Conservation (phyloP, 192 early-diverging fungal species). For the Thoreauomyces humboldtii region DNA sequence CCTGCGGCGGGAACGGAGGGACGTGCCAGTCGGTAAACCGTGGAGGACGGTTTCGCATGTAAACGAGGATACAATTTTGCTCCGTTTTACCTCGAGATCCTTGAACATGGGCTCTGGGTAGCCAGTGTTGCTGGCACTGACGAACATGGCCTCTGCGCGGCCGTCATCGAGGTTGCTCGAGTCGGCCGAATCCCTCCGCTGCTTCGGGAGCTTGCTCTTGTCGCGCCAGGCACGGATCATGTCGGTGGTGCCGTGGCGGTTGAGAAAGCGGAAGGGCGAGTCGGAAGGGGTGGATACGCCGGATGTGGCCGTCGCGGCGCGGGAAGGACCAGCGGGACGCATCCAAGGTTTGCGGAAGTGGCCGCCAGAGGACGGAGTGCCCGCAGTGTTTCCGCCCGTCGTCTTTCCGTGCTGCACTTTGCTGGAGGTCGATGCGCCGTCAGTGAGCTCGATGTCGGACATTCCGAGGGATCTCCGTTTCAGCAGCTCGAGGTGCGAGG, state of each 20-base stretch:
- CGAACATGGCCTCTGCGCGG: slow-evolving; percentile 18
- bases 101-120: slow-evolving; percentile 28
- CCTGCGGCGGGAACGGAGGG: background rate
- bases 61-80: background rate
- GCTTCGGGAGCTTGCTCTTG: background rate
- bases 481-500: too few species aligned
- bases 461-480: too few species aligned
- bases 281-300: background rate
- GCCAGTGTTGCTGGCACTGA: slow-evolving; percentile 13
- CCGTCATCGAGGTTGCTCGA: background rate
- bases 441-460: too few species aligned
- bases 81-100: slow-evolving; percentile 15
- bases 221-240: slow-evolving; percentile 13
- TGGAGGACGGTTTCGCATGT: background rate
- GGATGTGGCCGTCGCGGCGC: background rate
- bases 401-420: too few species aligned
- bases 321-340: too few species aligned
- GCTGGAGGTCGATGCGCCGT: too few species aligned
- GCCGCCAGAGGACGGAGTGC: too few species aligned
- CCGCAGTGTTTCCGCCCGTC: too few species aligned
- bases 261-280: slow-evolving; percentile 1
- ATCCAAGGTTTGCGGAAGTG: too few species aligned
- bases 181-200: background rate
- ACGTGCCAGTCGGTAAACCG: background rate
- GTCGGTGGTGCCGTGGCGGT: background rate